Conservation (phyloP, 2,329 filamentous ascomycete genomes). For the Blumeria graminis region DNA sequence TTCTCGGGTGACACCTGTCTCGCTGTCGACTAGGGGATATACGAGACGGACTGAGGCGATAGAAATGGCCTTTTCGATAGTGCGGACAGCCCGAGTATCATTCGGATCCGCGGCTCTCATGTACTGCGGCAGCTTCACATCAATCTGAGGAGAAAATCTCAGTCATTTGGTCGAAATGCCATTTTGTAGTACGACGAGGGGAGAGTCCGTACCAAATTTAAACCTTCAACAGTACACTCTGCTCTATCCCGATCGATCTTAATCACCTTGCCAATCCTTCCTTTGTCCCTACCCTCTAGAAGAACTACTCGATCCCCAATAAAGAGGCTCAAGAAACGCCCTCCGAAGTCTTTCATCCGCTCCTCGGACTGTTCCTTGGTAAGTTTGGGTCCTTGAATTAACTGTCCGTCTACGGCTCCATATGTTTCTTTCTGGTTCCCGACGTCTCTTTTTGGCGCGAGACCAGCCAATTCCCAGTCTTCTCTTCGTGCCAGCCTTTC, state of each 20-base stretch:
- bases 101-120: slow-evolving; percentile 17
- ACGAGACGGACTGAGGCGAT: slow-evolving; percentile 61
- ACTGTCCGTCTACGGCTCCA: slow-evolving; percentile 25
- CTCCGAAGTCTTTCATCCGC: slow-evolving; percentile 15
- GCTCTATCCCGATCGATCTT: slow-evolving; percentile 29
- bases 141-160: slow-evolving; percentile 14
- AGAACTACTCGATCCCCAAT: slow-evolving; percentile 62
- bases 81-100: slow-evolving; percentile 19
- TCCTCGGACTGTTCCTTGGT: slow-evolving; percentile 6
- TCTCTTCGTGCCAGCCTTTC: slow-evolving; percentile 38
- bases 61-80: slow-evolving; percentile 32
- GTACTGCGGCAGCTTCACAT: slow-evolving; percentile 19
- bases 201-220: slow-evolving; percentile 31
- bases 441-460: slow-evolving; percentile 55
- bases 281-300: slow-evolving; percentile 52
- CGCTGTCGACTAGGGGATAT: slow-evolving; percentile 42
- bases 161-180: neutral
- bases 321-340: slow-evolving; percentile 34
- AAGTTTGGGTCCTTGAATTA: slow-evolving; percentile 13
- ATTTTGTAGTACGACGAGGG: neutral
- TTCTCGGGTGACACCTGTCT: slow-evolving; percentile 42
- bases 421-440: slow-evolving; percentile 31
- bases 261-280: slow-evolving; percentile 55
- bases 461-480: slow-evolving; percentile 53
- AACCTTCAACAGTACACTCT: slow-evolving; percentile 33